These are phyloP conservation scores for Populus alba DNA, from an alignment of 345 rosid genomes.

Conservation along the genomic window DNA sequence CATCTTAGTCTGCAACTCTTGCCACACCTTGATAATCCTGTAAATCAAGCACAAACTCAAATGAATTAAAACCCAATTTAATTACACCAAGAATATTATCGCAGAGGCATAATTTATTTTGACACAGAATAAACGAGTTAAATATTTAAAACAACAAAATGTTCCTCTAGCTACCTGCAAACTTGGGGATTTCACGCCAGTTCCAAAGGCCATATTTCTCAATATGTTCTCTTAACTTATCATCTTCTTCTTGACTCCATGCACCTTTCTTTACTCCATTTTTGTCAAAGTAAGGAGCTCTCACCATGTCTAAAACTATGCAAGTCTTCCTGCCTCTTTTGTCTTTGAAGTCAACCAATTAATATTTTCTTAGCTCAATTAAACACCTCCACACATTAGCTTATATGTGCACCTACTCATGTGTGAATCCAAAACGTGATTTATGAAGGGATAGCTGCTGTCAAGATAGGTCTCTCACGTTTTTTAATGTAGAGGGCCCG, in stretches of 20 bases:
- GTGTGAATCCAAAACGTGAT: too few species aligned
- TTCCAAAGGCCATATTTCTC: conserved; percentile 22
- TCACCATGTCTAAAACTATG: conserved; percentile 6
- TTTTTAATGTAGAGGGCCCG: too few species aligned
- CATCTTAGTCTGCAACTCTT: conserved; percentile 43
- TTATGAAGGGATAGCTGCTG: too few species aligned
- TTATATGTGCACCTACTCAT: too few species aligned
- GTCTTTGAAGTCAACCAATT: too few species aligned
- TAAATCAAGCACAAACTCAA: not conserved
- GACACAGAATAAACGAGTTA: too few species aligned
- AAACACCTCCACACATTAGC: too few species aligned
- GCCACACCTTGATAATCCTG: conserved; percentile 38
- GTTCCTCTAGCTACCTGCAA: conserved; percentile 15
- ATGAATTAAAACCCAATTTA: not conserved
- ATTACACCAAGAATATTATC: not conserved
- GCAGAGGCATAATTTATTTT: too few species aligned
- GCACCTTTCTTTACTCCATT: conserved; percentile 36
- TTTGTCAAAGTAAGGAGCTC: conserved; percentile 11
- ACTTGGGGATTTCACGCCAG: conserved; percentile 29
- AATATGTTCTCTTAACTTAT: conserved; percentile 24
- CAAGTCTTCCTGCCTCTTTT: too few species aligned
- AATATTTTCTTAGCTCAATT: too few species aligned
- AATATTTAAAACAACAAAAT: too few species aligned
- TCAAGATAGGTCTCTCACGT: too few species aligned
- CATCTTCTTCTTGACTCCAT: conserved; percentile 36